Evolutionary conservation across 140 eudicot genomes (phyloP).

Genomic region (Stevia rebaudiana): DNA sequence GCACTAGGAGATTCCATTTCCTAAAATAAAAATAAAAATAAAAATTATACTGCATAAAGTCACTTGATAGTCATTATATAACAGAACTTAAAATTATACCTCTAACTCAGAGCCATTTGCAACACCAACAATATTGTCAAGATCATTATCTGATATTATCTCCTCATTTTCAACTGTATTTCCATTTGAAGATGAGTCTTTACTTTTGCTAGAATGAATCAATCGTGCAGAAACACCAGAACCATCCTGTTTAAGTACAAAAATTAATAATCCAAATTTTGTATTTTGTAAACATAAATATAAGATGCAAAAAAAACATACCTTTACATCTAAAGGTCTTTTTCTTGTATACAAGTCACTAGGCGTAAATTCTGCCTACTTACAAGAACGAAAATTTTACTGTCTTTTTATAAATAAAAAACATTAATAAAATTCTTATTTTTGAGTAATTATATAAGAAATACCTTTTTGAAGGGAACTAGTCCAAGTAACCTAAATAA

Average conservation of each 20-base stretch:
- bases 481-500: constrained; percentile 73
- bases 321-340: constrained; percentile 59
- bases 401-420: background rate
- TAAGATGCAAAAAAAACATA: constrained; percentile 18
- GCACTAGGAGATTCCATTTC: constrained; percentile 87
- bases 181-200: constrained; percentile 44
- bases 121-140: constrained; percentile 83
- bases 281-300: background rate
- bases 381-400: constrained; percentile 7
- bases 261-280: constrained; percentile 1
- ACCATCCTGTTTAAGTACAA: constrained; percentile 46
- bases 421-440: background rate
- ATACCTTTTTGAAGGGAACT: constrained; percentile 79
- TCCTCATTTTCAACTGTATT: constrained; percentile 57
- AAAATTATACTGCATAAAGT: background rate
- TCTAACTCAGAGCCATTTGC: constrained; percentile 72
- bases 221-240: constrained; percentile 46
- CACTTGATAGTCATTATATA: background rate
- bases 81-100: constrained; percentile 34
- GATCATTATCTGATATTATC: constrained; percentile 71
- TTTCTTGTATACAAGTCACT: constrained; percentile 65
- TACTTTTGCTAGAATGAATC: constrained; percentile 38
- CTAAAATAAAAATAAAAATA: constrained; percentile 30
- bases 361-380: constrained; percentile 85
- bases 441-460: background rate